These are phyloP conservation scores for Colletotrichum camelliae DNA, from an alignment of 2,329 filamentous ascomycete species.

Conservation along the genomic window DNA sequence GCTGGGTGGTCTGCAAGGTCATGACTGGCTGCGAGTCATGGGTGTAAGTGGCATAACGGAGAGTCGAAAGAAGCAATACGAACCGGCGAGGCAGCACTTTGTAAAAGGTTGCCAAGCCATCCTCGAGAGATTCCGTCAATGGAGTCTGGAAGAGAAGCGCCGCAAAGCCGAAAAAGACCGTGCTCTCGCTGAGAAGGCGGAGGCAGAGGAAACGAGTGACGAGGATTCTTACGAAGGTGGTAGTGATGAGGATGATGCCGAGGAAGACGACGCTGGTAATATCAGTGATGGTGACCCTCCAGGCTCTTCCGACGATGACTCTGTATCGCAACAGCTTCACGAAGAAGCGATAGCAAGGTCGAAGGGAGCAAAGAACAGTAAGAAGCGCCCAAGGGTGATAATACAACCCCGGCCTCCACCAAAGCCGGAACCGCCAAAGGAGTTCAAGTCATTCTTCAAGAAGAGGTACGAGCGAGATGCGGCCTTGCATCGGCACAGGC, in stretches of 20 bases:
- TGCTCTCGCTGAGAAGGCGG: slow-evolving; percentile 54
- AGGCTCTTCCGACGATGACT: slow-evolving; percentile 70
- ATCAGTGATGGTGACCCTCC: slow-evolving; percentile 46
- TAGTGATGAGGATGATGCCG: slow-evolving; percentile 37
- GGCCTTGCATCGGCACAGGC: slow-evolving; percentile 75
- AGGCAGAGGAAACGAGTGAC: slow-evolving; percentile 30
- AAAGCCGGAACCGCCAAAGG: slow-evolving; percentile 51
- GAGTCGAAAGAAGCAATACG: slow-evolving; percentile 83
- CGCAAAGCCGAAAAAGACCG: slow-evolving; percentile 79
- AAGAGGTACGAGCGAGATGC: slow-evolving; percentile 81
- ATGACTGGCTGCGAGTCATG: slow-evolving; percentile 92
- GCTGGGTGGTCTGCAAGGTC: slow-evolving; percentile 84
- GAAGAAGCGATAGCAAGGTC: slow-evolving; percentile 70
- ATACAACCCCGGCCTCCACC: slow-evolving; percentile 25
- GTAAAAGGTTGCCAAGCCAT: slow-evolving; percentile 82
- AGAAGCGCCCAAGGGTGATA: slow-evolving; percentile 31
- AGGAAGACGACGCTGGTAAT: slow-evolving; percentile 26
- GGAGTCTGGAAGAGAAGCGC: slow-evolving; percentile 89
- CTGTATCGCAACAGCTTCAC: slow-evolving; percentile 76
- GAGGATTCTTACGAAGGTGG: slow-evolving; percentile 27
- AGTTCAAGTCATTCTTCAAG: slow-evolving; percentile 86
- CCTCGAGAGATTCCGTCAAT: slow-evolving; percentile 84
- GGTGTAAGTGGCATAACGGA: slow-evolving; percentile 88
- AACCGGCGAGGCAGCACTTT: slow-evolving; percentile 84
- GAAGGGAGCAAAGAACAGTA: slow-evolving; percentile 38